These are phyloP conservation scores for Glebionis coronaria DNA, from an alignment of 129 eudicot genomes.

Conservation along the genomic window DNA sequence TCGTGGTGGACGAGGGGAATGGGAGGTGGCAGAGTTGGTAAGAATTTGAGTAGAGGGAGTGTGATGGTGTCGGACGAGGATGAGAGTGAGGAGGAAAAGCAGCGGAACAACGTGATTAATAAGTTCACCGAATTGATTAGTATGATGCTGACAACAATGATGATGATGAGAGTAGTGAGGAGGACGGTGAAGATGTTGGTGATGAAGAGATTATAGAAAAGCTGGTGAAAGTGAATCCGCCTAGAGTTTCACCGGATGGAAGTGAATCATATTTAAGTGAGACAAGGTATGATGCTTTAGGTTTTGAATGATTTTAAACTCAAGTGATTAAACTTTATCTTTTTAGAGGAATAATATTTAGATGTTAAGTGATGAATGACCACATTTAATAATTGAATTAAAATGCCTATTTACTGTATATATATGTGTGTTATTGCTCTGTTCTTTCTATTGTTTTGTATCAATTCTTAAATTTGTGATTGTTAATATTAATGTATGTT, in stretches of 20 bases:
- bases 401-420: too few relatives aligned
- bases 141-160: conserved; percentile 47
- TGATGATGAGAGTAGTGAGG: conserved; percentile 37
- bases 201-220: conserved; percentile 26
- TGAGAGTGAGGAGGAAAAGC: conserved; percentile 42
- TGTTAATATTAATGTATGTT: too few relatives aligned
- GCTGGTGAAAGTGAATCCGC: conserved; percentile 18
- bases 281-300: conserved; percentile 49
- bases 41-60: conserved; percentile 28
- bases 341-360: too few relatives aligned
- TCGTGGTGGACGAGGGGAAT: conserved; percentile 23
- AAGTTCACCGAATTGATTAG: conserved; percentile 55
- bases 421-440: conserved; percentile 50
- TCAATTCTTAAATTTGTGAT: too few relatives aligned
- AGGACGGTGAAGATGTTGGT: too few relatives aligned
- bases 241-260: conserved; percentile 42
- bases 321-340: too few relatives aligned
- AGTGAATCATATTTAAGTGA: conserved; percentile 76
- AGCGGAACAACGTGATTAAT: conserved; percentile 22
- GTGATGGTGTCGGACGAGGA: too few relatives aligned
- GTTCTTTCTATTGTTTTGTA: too few relatives aligned
- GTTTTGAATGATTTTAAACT: background rate
- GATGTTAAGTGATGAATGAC: too few relatives aligned
- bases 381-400: too few relatives aligned
- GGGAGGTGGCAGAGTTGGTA: conserved; percentile 37